Percentiles rank a stretch among this genome's conserved stretches.
Conservation (phyloP, 441 rosid species). For the Corymbia calophylla region DNA sequence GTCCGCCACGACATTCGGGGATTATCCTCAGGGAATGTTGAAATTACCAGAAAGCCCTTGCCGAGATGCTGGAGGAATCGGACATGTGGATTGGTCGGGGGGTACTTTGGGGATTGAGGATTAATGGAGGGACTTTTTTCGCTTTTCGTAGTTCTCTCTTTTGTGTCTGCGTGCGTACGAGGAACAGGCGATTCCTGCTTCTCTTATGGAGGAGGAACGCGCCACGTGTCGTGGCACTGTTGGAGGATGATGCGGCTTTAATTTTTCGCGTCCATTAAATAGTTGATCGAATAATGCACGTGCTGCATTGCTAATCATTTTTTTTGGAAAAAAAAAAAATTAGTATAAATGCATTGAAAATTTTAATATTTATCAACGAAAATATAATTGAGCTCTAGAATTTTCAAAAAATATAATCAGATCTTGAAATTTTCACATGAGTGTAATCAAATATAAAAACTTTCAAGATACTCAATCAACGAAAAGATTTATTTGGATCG, state of each 20-base stretch:
- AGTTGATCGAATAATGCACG: not conserved
- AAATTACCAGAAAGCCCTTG: not conserved
- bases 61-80: not conserved
- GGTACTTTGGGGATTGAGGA: not conserved
- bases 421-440: no score
- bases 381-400: no score
- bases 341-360: no score
- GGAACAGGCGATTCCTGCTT: not conserved
- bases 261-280: not conserved
- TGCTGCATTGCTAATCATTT: not conserved
- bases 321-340: no score
- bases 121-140: not conserved
- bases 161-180: no score
- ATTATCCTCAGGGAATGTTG: not conserved
- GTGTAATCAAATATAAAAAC: no score
- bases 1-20: not conserved
- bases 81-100: not conserved
- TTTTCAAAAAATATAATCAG: no score
- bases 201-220: constrained; percentile 1
- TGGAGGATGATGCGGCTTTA: not conserved
- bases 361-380: no score
- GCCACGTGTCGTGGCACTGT: constrained; percentile 3
- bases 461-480: no score
- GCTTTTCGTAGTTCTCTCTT: not conserved
- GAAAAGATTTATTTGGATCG: no score